A percentile compares a stretch with the other conserved stretches of the same genome.
These are phyloP conservation scores for Vigna trinervia DNA, from an alignment of 306 rosid genomes.

Conservation along the genomic window DNA sequence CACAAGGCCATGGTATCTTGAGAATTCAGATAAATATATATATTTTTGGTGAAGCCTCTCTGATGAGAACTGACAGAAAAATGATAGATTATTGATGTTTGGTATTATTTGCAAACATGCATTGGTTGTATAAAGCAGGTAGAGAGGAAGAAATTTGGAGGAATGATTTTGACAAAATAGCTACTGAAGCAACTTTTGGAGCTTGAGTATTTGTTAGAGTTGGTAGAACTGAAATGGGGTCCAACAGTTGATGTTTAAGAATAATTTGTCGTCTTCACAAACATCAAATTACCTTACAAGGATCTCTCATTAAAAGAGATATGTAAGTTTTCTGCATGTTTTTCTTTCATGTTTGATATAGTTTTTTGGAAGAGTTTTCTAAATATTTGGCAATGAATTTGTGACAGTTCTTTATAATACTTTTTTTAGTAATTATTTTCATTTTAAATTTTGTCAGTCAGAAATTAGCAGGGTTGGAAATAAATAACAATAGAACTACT, in stretches of 20 bases:
- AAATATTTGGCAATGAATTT: background rate
- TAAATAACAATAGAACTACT: too few species aligned
- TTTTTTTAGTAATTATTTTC: too few species aligned
- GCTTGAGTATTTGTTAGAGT: slow-evolving; percentile 22
- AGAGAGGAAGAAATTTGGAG: slow-evolving; percentile 21
- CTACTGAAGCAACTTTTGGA: slow-evolving; percentile 7
- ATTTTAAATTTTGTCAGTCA: too few species aligned
- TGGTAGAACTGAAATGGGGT: slow-evolving; percentile 31
- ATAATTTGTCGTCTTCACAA: background rate
- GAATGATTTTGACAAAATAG: slow-evolving; percentile 40
- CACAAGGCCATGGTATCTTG: background rate
- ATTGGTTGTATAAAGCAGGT: background rate
- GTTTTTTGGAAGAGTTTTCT: background rate
- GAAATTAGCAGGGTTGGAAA: too few species aligned
- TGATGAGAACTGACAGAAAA: background rate
- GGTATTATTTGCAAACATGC: background rate
- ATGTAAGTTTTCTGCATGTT: background rate
- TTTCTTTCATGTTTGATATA: background rate
- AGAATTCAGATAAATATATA: background rate
- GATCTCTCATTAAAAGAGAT: too few species aligned
- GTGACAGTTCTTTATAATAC: background rate
- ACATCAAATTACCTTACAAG: slow-evolving; percentile 5
- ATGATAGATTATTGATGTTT: background rate
- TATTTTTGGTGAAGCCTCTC: background rate
- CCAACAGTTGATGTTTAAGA: slow-evolving; percentile 1